Evolutionary conservation across 768 basidiomycete species (phyloP).

Genomic region (Serendipita sp.): DNA sequence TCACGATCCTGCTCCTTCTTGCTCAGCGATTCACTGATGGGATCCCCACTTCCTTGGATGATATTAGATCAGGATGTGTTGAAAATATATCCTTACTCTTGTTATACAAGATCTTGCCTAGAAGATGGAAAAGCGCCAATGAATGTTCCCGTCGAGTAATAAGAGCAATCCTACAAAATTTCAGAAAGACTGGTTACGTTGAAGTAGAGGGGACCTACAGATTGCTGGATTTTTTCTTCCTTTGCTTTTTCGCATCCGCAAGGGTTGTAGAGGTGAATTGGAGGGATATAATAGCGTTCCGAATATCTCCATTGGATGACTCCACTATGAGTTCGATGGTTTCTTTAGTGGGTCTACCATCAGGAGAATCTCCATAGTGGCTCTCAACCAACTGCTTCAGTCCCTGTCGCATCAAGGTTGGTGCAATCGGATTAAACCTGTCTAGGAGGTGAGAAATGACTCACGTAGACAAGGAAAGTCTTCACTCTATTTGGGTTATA

Average conservation of each 20-base stretch:
- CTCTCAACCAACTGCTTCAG: conserved; percentile 40
- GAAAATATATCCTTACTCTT: conserved; percentile 44
- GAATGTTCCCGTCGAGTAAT: conserved; percentile 74
- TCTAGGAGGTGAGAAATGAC: not conserved
- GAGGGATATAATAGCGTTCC: conserved; percentile 83
- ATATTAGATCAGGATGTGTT: conserved; percentile 3
- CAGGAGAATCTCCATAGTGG: conserved; percentile 26
- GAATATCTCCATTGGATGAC: conserved; percentile 76
- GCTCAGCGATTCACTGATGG: conserved; percentile 35
- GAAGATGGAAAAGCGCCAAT: conserved; percentile 74
- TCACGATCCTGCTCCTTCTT: conserved; percentile 50
- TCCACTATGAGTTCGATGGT: conserved; percentile 60
- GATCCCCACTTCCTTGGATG: conserved; percentile 56
- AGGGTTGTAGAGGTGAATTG: conserved; percentile 61
- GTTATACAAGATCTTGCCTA: conserved; percentile 90
- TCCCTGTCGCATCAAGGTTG: conserved; percentile 68
- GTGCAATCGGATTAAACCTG: conserved; percentile 87
- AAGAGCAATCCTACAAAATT: conserved; percentile 40
- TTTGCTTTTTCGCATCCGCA: conserved; percentile 16
- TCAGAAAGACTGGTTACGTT: conserved; percentile 11
- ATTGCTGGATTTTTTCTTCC: conserved; percentile 4
- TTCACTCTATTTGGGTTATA: conserved; percentile 66
- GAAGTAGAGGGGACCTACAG: not conserved
- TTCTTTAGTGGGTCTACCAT: conserved; percentile 35
- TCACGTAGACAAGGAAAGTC: conserved; percentile 9